phyloP scores from a whole-genome alignment of 1,139 yeast genomes.

The Hyphopichia khmerensis region DNA sequence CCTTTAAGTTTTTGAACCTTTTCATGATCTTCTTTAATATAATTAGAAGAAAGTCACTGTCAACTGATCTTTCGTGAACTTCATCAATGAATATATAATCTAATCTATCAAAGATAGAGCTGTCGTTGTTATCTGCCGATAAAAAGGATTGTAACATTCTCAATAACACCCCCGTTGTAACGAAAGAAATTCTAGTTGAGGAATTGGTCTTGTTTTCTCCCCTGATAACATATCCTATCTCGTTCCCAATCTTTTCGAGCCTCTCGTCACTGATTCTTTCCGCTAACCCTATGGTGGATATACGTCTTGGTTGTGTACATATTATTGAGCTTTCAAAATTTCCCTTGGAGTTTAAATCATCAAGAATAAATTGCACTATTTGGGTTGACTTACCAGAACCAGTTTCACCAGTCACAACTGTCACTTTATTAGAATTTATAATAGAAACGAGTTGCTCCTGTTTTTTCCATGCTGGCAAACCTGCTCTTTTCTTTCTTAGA shows the following conservation, averaged over 20 bases:
- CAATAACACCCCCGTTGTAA: slow-evolving; percentile 89
- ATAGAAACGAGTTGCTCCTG: slow-evolving; percentile 52
- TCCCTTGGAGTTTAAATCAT: slow-evolving; percentile 48
- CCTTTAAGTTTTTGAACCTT: slow-evolving; percentile 52
- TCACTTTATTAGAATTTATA: slow-evolving; percentile 60
- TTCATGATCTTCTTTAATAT: slow-evolving; percentile 61
- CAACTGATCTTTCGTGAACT: slow-evolving; percentile 93
- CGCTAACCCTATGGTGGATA: slow-evolving; percentile 92
- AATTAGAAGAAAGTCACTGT: slow-evolving; percentile 81
- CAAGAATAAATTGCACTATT: slow-evolving; percentile 84
- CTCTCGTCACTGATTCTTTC: slow-evolving; percentile 90
- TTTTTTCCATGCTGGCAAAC: slow-evolving; percentile 84
- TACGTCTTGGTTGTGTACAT: slow-evolving; percentile 95
- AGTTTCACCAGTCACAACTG: slow-evolving; percentile 91
- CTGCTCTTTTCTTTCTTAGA: slow-evolving; percentile 38
- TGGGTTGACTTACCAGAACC: slow-evolving; percentile 97
- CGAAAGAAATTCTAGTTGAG: slow-evolving; percentile 73
- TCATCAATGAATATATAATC: slow-evolving; percentile 85
- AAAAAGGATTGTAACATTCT: slow-evolving; percentile 69
- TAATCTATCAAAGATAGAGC: slow-evolving; percentile 50
- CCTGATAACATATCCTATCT: slow-evolving; percentile 86
- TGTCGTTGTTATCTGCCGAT: slow-evolving; percentile 10
- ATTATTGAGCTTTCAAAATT: slow-evolving; percentile 60
- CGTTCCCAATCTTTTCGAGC: slow-evolving; percentile 62
- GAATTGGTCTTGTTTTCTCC: slow-evolving; percentile 74